Evolutionary conservation across 2,329 filamentous ascomycete species (phyloP), one percentile per base, ranked within the genome.

Genomic region (Pyrenochaeta sp.): DNA sequence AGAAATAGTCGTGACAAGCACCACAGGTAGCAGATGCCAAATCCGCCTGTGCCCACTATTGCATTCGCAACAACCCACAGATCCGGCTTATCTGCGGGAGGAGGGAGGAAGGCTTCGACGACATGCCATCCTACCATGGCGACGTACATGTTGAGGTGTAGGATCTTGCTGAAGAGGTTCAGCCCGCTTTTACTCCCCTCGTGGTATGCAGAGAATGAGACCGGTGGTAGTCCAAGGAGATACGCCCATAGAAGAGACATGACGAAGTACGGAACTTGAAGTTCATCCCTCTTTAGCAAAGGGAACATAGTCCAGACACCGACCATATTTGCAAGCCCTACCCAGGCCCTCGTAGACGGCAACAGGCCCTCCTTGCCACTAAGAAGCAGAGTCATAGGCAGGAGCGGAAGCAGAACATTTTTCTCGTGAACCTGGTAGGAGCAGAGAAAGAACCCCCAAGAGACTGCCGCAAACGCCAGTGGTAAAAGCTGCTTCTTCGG

Each of bases 391-490:
- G 93, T 98, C 91, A 96, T 97, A 0, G 95, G 95, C 75, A 98
- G 86, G 46, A 99, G 82, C 0, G 95, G 96, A 2, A 99, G 85
- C 5, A 99, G 83, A 0, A 97, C 92, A 65, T 93, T 97, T 84
- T 99, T 99, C 80, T 99, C 95, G 72, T 99, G 95, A 0, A 99
- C 96, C 75, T 99, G 95, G 76, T 96, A 99, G 69, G 92, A 96
- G 80, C 96, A 98, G 15, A 99, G 83, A 77, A 98, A 99, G 82
- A 99, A 99, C 0, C 91, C 94, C 95, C 95, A 99, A 1, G 93
- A 91, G 0, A 91, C 93, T 1, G 91, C 85, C 1, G 93, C 90
- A 56, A 98, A 87, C 0, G 91, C 91, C 36, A 91, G 85, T 0
- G 93, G 93, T 13, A 98, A 80, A 4, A 95, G 83, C 42, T 89